These are phyloP conservation scores for Dittrichia graveolens DNA, from an alignment of 129 eudicot species.

Conservation along the genomic window DNA sequence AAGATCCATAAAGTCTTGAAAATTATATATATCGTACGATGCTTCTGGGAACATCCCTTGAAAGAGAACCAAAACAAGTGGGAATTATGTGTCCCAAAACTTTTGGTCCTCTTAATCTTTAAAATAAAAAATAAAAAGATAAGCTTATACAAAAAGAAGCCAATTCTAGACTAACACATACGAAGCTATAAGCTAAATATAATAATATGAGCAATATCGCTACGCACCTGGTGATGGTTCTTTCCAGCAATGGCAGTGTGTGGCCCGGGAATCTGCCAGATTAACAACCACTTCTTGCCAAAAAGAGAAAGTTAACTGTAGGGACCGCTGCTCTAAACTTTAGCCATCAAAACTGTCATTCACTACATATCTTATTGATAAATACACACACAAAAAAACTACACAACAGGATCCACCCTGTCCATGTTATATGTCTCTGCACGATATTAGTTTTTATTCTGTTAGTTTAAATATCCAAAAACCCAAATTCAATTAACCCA, in stretches of 20 bases:
- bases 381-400: not conserved
- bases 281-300: constrained; percentile 32
- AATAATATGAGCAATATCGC: constrained; percentile 7
- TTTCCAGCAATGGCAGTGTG: constrained; percentile 59
- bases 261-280: constrained; percentile 34
- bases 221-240: constrained; percentile 31
- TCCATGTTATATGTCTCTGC: not conserved
- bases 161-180: constrained; percentile 9
- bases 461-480: too few species aligned
- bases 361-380: constrained; percentile 12
- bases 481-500: too few species aligned
- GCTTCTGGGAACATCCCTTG: constrained; percentile 46
- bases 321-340: constrained; percentile 26
- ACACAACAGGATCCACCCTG: not conserved
- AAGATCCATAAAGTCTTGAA: constrained; percentile 9
- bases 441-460: not conserved
- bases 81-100: constrained; percentile 45
- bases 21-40: constrained; percentile 20
- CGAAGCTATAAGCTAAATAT: constrained; percentile 21
- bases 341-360: constrained; percentile 9
- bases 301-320: constrained; percentile 30
- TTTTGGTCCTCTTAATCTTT: constrained; percentile 12
- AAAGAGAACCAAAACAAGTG: constrained; percentile 35
- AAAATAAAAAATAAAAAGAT: constrained; percentile 1
- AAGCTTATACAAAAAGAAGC: constrained; percentile 3